Evolutionary conservation across 805 yeast species (phyloP).

Genomic region (Lipomyces chichibuensis): DNA sequence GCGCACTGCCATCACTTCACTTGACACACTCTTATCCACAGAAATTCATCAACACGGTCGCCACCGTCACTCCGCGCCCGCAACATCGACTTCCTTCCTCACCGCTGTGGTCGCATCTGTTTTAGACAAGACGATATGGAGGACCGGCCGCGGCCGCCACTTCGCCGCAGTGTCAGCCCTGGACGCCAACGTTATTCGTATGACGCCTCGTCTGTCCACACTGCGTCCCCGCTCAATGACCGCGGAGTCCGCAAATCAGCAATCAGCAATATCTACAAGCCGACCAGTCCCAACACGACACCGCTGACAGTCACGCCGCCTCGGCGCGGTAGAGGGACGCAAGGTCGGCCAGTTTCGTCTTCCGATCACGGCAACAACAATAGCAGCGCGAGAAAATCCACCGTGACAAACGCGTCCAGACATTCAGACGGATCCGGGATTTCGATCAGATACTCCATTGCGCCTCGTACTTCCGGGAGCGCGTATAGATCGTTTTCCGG

Average conservation of each 20-base stretch:
- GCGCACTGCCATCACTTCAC: neutral
- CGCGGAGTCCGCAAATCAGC: conserved; percentile 15
- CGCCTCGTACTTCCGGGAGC: conserved; percentile 19
- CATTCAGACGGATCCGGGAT: conserved; percentile 33
- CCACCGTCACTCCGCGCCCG: neutral
- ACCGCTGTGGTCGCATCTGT: neutral
- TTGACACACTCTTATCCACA: neutral
- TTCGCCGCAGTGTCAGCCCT: conserved; percentile 11
- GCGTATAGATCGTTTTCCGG: conserved; percentile 26
- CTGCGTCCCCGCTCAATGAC: neutral
- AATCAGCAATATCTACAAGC: conserved; percentile 11
- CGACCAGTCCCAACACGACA: neutral
- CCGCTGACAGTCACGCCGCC: conserved; percentile 2
- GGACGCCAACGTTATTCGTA: neutral
- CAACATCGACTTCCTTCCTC: conserved; percentile 5
- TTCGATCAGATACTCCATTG: conserved; percentile 30
- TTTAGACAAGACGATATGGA: conserved; percentile 8
- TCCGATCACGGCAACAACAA: conserved; percentile 7
- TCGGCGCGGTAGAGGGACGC: conserved; percentile 1
- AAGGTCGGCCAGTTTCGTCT: conserved; percentile 18
- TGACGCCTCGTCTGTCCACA: conserved; percentile 3
- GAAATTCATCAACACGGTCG: neutral
- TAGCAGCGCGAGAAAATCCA: conserved; percentile 16
- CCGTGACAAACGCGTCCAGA: conserved; percentile 15
- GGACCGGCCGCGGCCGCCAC: conserved; percentile 11